phyloP scores from a whole-genome alignment of 352 stramenopile genomes.

The Phytophthora sansomeana region DNA sequence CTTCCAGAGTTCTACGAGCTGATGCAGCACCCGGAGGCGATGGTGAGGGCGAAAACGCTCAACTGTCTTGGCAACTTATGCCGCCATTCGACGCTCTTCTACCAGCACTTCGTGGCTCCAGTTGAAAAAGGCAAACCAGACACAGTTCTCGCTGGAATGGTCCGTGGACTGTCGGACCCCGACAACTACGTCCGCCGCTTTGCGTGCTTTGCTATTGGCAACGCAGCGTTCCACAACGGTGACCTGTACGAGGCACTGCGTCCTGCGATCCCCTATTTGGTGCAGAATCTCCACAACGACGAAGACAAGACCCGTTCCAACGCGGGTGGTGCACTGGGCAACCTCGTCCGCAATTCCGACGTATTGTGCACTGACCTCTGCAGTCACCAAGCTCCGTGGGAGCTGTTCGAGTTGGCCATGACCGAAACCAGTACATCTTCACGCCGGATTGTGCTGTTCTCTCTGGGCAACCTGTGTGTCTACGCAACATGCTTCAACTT shows the following conservation, averaged over 20 bases:
- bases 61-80: conserved; percentile 95
- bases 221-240: conserved; percentile 92
- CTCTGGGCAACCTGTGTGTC: conserved; percentile 90
- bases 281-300: conserved; percentile 69
- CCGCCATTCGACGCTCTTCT: conserved; percentile 91
- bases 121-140: conserved; percentile 9
- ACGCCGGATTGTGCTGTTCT: conserved; percentile 91
- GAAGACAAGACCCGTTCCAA: conserved; percentile 95
- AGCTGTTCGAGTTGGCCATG: conserved; percentile 77
- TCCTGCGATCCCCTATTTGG: conserved; percentile 67
- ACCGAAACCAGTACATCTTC: conserved; percentile 68
- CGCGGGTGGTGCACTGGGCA: conserved; percentile 91
- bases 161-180: conserved; percentile 60
- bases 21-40: conserved; percentile 66
- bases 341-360: conserved; percentile 92
- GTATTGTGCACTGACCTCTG: conserved; percentile 78
- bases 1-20: conserved; percentile 65
- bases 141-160: conserved; percentile 69
- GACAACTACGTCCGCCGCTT: conserved; percentile 92
- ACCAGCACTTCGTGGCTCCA: conserved; percentile 60
- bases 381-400: conserved; percentile 56
- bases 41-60: conserved; percentile 88
- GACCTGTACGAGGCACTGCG: conserved; percentile 79
- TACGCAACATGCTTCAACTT: conserved; percentile 78
- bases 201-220: conserved; percentile 95